These are phyloP conservation scores for Lepidium campestre DNA, from an alignment of 441 rosid genomes.

Conservation along the genomic window DNA sequence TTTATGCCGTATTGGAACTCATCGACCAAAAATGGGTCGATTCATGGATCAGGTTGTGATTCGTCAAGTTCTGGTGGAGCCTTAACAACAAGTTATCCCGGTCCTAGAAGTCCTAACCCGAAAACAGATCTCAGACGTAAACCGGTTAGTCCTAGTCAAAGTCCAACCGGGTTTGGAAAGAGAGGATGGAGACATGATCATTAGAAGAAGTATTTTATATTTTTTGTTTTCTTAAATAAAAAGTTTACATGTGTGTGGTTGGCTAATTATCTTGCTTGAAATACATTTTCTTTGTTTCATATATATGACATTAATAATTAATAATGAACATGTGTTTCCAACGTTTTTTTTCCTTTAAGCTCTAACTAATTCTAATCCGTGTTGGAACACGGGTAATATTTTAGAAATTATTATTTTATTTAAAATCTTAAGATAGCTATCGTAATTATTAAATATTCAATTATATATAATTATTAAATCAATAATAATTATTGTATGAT, in stretches of 20 bases:
- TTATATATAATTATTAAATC: too few species aligned
- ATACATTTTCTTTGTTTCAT: not conserved
- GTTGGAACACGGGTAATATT: too few species aligned
- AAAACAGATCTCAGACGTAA: constrained; percentile 25
- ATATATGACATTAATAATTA: constrained; percentile 14
- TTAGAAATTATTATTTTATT: too few species aligned
- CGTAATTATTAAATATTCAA: too few species aligned
- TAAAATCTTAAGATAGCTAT: too few species aligned
- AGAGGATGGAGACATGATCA: constrained; percentile 50
- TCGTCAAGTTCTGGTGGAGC: constrained; percentile 76
- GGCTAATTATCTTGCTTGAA: not conserved
- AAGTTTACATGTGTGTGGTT: constrained; percentile 2
- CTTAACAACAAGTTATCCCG: constrained; percentile 29
- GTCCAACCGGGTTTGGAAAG: constrained; percentile 26
- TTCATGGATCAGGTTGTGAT: constrained; percentile 45
- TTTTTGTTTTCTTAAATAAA: constrained; percentile 8
- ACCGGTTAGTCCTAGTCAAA: constrained; percentile 33
- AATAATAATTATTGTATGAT: too few species aligned
- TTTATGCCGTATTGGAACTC: constrained; percentile 61
- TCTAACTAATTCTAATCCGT: not conserved
- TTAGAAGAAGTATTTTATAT: constrained; percentile 11
- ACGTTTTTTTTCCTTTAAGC: not conserved
- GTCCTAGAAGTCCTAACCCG: constrained; percentile 58
- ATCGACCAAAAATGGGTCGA: constrained; percentile 48
- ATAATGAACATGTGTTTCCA: not conserved